These are phyloP conservation scores for Lotus japonicus DNA, from an alignment of 306 rosid species.

Conservation along the genomic window DNA sequence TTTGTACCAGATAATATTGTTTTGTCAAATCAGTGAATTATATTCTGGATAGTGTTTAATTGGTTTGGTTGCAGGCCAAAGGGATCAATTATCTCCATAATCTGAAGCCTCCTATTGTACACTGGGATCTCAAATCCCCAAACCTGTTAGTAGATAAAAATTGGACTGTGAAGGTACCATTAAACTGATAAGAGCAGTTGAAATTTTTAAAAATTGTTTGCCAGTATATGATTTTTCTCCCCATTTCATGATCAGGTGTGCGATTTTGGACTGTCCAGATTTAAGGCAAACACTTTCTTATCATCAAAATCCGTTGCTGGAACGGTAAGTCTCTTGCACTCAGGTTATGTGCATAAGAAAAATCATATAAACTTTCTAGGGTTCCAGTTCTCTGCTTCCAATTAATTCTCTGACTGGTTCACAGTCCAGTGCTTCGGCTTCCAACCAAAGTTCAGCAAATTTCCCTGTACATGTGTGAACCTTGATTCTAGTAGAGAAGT, in stretches of 20 bases:
- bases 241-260: slow-evolving; percentile 53
- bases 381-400: slow-evolving; percentile 3
- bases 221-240: background rate
- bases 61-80: slow-evolving; percentile 61
- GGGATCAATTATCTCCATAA: slow-evolving; percentile 94
- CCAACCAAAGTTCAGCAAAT: background rate
- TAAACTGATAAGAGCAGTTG: background rate
- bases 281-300: slow-evolving; percentile 84
- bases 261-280: slow-evolving; percentile 95
- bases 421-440: too few relatives aligned
- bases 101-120: slow-evolving; percentile 81
- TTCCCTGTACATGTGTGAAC: background rate
- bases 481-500: background rate
- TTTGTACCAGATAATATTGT: slow-evolving; percentile 28
- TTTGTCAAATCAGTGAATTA: background rate
- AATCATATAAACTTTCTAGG: background rate
- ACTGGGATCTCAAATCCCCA: slow-evolving; percentile 98
- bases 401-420: background rate
- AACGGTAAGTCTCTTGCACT: slow-evolving; percentile 51
- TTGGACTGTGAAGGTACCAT: slow-evolving; percentile 84
- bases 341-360: background rate
- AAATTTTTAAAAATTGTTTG: background rate
- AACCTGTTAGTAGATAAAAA: slow-evolving; percentile 86
- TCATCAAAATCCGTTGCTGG: slow-evolving; percentile 95
- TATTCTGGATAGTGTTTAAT: background rate